These are phyloP conservation scores for Chalaropsis thielavioides DNA, from an alignment of 2,329 filamentous ascomycete species.

Conservation along the genomic window DNA sequence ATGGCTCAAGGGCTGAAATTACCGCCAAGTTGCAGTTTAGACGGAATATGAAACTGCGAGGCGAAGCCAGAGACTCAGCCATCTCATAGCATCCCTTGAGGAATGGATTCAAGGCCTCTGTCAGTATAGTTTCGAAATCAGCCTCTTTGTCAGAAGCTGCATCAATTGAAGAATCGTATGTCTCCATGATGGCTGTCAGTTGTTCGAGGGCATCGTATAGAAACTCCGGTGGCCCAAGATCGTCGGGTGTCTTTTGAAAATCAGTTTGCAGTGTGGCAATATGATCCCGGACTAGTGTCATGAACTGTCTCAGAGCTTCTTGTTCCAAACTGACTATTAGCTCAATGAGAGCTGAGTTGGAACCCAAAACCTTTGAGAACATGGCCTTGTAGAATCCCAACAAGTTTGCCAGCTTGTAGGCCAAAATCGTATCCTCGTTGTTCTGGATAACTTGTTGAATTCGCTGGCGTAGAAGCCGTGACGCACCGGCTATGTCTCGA, in stretches of 20 bases:
- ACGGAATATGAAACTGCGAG: constrained; percentile 51
- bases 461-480: constrained; percentile 71
- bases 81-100: constrained; percentile 60
- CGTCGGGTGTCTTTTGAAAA: constrained; percentile 52
- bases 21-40: constrained; percentile 57
- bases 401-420: constrained; percentile 82
- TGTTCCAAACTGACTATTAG: constrained; percentile 54
- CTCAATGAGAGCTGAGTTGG: constrained; percentile 53
- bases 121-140: constrained; percentile 60
- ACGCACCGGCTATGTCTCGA: constrained; percentile 66
- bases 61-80: constrained; percentile 43
- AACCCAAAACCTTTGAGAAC: constrained; percentile 64
- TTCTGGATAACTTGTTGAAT: constrained; percentile 85
- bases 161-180: constrained; percentile 68
- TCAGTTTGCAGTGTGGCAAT: constrained; percentile 60
- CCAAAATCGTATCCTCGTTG: constrained; percentile 75
- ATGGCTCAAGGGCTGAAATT: constrained; percentile 39
- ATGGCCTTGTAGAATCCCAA: constrained; percentile 79
- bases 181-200: constrained; percentile 65
- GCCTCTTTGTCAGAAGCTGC: constrained; percentile 43
- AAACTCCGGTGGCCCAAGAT: constrained; percentile 67
- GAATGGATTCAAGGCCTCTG: constrained; percentile 75
- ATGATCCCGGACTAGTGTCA: constrained; percentile 65
- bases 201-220: constrained; percentile 66
- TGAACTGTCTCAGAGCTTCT: constrained; percentile 70